Base-by-base conservation (phyloP, 768 basidiomycete genomes). In the Inosperma sp. region DNA sequence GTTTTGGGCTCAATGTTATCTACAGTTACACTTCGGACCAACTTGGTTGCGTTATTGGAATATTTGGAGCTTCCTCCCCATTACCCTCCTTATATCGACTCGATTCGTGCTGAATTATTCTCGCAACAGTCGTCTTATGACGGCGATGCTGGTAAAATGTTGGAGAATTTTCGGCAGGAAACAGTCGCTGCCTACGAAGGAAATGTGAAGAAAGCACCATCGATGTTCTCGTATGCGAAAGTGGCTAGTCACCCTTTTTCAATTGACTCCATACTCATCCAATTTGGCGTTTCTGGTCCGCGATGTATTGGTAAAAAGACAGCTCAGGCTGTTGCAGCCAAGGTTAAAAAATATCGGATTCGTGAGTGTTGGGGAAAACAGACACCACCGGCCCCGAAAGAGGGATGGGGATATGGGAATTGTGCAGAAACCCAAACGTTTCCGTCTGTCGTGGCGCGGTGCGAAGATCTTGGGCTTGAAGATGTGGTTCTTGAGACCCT, bases 371-470 rank as follows among this genome's bases (percentile, higher is more conserved):
- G 33, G 33, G 49, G 49, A 16, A 16, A 42, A 17, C 17, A 43
- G 39, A 19, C 7, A 14, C 48, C 48, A 21, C 48, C 46, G 5
- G 46, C 7, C 3, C 16, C 31, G 46, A 26, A 26, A 44, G 42
- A 48, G 31, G 19, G n/a, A 19, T 50, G 49, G 49, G 21, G 31
- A 23, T 39, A 50, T 35, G 49, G 49, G 13, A 36, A 50, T n/a
- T 50, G 49, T 39, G 49, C 49, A 17, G 49, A 50, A 25, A 25
- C n/a, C 21, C 49, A 50, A 42, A 25, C 49, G 27, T 29, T 50
- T 30, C 49, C 49, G n/a, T 19, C 39, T 33, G 40, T 50, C 4
- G 49, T 50, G 17, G 49, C 37, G 19, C 25, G 27, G 22, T 50
- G 49, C 49, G 49, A 50, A 33, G 25, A 31, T 1, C 9, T 50